These are phyloP conservation scores for Chlorella sp. DNA, from an alignment of 139 green algal genomes.

Conservation along the genomic window DNA sequence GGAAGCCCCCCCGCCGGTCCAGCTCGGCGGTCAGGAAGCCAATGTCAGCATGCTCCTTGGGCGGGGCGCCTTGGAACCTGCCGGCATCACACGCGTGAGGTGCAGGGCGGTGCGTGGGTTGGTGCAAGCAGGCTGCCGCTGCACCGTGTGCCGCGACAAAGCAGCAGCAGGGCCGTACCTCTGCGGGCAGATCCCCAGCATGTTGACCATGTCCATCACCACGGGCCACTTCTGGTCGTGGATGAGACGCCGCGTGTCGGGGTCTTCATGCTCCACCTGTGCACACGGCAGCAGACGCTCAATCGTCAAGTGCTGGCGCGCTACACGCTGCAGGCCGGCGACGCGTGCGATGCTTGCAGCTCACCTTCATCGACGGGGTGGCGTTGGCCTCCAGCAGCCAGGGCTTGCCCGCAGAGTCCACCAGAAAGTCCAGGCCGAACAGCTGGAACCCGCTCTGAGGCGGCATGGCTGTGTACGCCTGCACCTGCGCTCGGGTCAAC, in stretches of 20 bases:
- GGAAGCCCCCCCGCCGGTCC: slow-evolving; percentile 20
- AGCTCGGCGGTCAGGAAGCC: slow-evolving; percentile 30
- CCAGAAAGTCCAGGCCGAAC: slow-evolving; percentile 41
- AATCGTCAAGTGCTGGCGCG: too few relatives aligned
- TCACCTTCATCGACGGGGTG: slow-evolving; percentile 47
- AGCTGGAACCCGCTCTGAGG: slow-evolving; percentile 25
- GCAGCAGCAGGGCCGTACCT: slow-evolving; percentile 12
- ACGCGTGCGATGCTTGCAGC: not conserved
- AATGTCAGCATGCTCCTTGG: slow-evolving; percentile 2
- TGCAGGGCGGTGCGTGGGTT: too few relatives aligned
- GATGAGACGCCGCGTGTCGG: slow-evolving; percentile 20
- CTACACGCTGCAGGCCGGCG: too few relatives aligned
- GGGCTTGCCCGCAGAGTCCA: slow-evolving; percentile 27
- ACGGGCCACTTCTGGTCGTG: slow-evolving; percentile 41
- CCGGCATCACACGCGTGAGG: too few relatives aligned
- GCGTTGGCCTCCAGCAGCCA: slow-evolving; percentile 52
- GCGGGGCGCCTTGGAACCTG: slow-evolving; percentile 4
- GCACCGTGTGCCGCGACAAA: too few relatives aligned
- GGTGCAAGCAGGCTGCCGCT: too few relatives aligned
- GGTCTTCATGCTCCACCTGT: slow-evolving; percentile 34
- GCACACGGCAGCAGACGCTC: too few relatives aligned
- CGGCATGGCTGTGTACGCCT: slow-evolving; percentile 19
- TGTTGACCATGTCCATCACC: slow-evolving; percentile 36
- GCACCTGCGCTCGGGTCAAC: slow-evolving; percentile 14
- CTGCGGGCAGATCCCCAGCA: slow-evolving; percentile 34